phyloP scores from a whole-genome alignment of 2,329 filamentous ascomycete species.

The Sphaerulina vaccinii region DNA sequence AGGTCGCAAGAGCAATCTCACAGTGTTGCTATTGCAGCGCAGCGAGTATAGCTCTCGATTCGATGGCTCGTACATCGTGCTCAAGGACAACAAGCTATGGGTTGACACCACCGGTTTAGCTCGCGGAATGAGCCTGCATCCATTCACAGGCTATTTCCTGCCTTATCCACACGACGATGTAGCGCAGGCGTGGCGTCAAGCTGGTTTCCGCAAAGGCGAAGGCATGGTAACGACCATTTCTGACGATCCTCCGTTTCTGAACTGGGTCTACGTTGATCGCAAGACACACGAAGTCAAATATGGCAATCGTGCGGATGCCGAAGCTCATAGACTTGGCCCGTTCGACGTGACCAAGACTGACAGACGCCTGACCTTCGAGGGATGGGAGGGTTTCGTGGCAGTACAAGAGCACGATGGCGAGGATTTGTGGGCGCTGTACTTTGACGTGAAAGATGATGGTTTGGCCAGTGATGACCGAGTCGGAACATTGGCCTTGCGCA shows the following conservation, averaged over 20 bases:
- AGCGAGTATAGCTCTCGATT: conserved; percentile 31
- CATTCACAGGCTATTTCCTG: conserved; percentile 51
- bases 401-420: conserved; percentile 47
- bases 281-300: conserved; percentile 62
- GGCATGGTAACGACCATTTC: conserved; percentile 49
- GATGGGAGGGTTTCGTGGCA: conserved; percentile 57
- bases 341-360: conserved; percentile 78
- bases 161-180: conserved; percentile 44
- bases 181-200: conserved; percentile 31
- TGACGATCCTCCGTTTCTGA: conserved; percentile 59
- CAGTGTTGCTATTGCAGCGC: conserved; percentile 30
- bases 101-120: conserved; percentile 27
- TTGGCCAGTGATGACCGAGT: conserved; percentile 34
- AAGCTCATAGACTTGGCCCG: conserved; percentile 70
- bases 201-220: conserved; percentile 42
- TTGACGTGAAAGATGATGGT: conserved; percentile 48
- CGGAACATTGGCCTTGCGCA: conserved; percentile 30
- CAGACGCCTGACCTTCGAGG: conserved; percentile 54
- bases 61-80: conserved; percentile 32
- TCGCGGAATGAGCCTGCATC: conserved; percentile 37
- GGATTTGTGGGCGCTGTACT: conserved; percentile 54
- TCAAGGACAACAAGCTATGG: conserved; percentile 45
- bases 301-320: conserved; percentile 56
- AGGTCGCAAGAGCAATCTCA: conserved; percentile 34
- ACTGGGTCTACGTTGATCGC: conserved; percentile 66